Base-by-base conservation (phyloP, 139 green algal species). In the Micractinium conductrix region DNA sequence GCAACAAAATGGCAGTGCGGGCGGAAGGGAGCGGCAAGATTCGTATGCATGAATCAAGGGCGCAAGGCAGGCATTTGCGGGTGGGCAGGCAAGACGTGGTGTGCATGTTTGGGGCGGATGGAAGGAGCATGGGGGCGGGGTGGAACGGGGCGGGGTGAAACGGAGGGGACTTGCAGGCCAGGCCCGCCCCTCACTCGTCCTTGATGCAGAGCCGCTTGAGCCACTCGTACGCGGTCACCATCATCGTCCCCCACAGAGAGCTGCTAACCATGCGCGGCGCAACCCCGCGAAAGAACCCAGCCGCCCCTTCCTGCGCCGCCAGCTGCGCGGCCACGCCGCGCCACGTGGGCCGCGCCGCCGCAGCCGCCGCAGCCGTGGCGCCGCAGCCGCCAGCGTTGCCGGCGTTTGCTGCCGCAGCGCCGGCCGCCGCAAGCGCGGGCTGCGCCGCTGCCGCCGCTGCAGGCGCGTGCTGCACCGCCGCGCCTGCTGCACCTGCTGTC, bases 231-330 rank as follows among this genome's bases (percentile, higher is more conserved):
- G 90, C 87, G 4, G 85, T 91, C 8, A 82, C 76, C 76, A 73
- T 71, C 9, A 78, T 28, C 12, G 95, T 98, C 44, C 96, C 96
- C 94, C 95, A 99, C 58, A 98, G 79, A 14, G 88, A 84, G 28
- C 92, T 90, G 91, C 86, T 96, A 48, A 88, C 82, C 88, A 97
- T 98, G 37, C 97, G 88, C 2, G 96, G 96, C 35, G 83, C 84
- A 21, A 95, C 85, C 0, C 94, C 94, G 0, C 92, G 86, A 21
- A 90, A 91, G 71, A 98, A 91, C 12, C 95, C 95, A 26, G 62
- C 45, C 19, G 88, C 24, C 1, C 96, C 96, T n/a, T 98, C 93
- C 35, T 92, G 82, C 2, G 65, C 50, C 73, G 93, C 60, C 35
- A 99, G 86, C 78, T 93, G 78, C 26, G 50, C 67, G 35, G 74